Conservation (phyloP, 345 rosid genomes). For the Streptanthus diversifolius region DNA sequence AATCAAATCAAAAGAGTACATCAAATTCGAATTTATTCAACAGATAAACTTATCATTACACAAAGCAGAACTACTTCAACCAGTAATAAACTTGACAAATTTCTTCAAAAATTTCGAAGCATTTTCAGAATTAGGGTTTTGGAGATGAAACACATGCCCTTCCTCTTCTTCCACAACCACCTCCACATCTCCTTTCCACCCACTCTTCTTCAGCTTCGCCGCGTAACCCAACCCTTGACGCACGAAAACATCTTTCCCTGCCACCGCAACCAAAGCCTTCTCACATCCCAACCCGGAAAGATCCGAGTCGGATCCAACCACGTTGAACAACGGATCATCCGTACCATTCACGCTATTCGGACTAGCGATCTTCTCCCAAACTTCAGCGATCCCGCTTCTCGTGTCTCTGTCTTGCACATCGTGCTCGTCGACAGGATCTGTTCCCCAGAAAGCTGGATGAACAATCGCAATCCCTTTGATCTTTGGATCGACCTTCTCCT, state of each 20-base stretch:
- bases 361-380: conserved; percentile 50
- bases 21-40: not conserved
- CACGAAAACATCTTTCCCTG: conserved; percentile 49
- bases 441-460: conserved; percentile 50
- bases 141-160: conserved; percentile 44
- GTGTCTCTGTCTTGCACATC: conserved; percentile 32
- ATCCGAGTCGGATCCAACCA: conserved; percentile 41
- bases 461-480: conserved; percentile 41
- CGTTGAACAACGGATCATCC: conserved; percentile 60
- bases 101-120: conserved; percentile 35
- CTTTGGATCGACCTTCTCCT: conserved; percentile 8
- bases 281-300: conserved; percentile 40
- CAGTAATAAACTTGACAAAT: conserved; percentile 40
- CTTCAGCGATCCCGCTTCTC: conserved; percentile 27
- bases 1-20: not conserved
- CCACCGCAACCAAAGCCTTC: conserved; percentile 48
- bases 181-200: conserved; percentile 51
- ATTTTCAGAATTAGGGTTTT: conserved; percentile 32
- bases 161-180: conserved; percentile 42
- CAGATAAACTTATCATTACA: not conserved
- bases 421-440: conserved; percentile 44
- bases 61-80: not conserved
- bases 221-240: conserved; percentile 49
- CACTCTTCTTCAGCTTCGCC: conserved; percentile 38
- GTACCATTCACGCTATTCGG: conserved; percentile 32